Evolutionary conservation across 495 filamentous ascomycete species (phyloP).

Genomic region (Tuber aestivum): DNA sequence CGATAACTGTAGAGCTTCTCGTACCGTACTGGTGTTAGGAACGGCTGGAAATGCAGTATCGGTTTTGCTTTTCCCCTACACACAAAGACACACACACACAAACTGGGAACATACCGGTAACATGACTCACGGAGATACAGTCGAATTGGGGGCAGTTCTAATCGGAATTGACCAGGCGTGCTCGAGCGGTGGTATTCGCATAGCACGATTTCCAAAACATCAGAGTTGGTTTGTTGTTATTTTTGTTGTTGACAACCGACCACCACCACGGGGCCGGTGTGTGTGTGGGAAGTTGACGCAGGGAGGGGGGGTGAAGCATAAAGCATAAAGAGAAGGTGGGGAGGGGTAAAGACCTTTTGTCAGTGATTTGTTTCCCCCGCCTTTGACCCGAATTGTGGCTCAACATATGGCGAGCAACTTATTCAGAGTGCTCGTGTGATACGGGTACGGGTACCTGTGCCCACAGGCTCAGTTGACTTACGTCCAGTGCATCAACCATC

Average conservation of each 20-base stretch:
- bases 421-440: background rate
- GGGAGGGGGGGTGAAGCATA: background rate
- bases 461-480: background rate
- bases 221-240: background rate
- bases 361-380: background rate
- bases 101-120: background rate
- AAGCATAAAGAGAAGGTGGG: background rate
- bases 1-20: background rate
- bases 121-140: background rate
- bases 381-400: background rate
- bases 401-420: background rate
- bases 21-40: background rate
- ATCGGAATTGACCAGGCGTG: background rate
- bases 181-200: background rate
- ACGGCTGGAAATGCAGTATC: background rate
- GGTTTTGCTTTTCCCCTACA: background rate
- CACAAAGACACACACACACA: too few relatives aligned
- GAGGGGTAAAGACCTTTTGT: background rate
- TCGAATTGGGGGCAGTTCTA: background rate
- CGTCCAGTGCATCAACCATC: background rate
- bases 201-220: background rate
- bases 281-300: background rate
- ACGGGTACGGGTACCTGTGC: background rate
- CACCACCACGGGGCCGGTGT: background rate
- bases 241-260: constrained; percentile 2